Evolutionary conservation across 2,329 filamentous ascomycete species (phyloP), one percentile per base, ranked within the genome.

Genomic region (Aspergillus fijiensis): DNA sequence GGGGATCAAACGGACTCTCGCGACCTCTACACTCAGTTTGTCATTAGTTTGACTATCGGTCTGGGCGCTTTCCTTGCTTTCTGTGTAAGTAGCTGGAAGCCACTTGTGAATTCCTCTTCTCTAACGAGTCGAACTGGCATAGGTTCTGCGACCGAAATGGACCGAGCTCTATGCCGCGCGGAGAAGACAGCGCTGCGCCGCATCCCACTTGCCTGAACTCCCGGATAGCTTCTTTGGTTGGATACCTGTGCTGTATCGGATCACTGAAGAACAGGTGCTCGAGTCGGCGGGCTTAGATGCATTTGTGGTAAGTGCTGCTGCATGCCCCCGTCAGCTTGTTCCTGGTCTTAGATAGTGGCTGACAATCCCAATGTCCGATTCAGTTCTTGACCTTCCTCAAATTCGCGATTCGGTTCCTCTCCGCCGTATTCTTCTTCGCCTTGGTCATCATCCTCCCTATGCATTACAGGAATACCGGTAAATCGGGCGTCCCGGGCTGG

Each of bases 321-420:
- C 49, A 3, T 21, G 9, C 10, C 12, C 10, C 19, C 12, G 25
- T 50, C 12, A 14, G 12, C 5, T 25, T 10, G 19, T 47, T 11
- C 2, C 33, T 9, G 2, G 16, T 33, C 16, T 58, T 45, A 54
- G 48, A 33, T 35, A 21, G 19, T 27, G 25, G n/a, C 27, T 48
- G 33, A 55, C 50, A n/a, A 29, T 10, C 7, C 3, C 16, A 23
- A 16, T 14, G 23, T 42, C 2, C 9, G 16, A 10, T 19, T 57
- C 69, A 86, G 85, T 97, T 99, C 72, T 82, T 99, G 14, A 86
- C 89, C 16, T 99, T 99, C 77, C 98, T 97, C 82, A 96, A 93
- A 74, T 95, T 98, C 87, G 89, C 94, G 12, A 90, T 92, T 65
- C 91, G 89, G 63, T 89, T 97, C 67, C 88, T 98, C 54, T 80